Evolutionary conservation across 2,329 filamentous ascomycete genomes (phyloP).

Genomic region (Alternaria atra): DNA sequence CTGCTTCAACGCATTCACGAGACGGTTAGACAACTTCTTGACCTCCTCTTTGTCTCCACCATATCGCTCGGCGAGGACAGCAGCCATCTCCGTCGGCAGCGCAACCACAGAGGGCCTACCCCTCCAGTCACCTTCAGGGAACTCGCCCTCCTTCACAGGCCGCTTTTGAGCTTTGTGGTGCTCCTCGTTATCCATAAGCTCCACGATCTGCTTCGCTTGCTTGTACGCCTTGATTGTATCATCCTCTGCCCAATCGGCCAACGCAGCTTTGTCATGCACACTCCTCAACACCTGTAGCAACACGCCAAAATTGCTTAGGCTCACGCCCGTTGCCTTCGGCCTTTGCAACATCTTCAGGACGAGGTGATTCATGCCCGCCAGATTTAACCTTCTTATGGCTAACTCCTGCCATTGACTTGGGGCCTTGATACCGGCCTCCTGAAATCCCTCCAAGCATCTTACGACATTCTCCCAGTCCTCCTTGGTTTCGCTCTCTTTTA

Average conservation of each 20-base stretch:
- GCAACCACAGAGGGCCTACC: conserved; percentile 51
- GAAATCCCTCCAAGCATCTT: conserved; percentile 42
- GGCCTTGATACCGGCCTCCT: conserved; percentile 34
- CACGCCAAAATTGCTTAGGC: conserved; percentile 34
- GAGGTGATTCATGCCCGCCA: conserved; percentile 36
- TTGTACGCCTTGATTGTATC: conserved; percentile 51
- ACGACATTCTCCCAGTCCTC: conserved; percentile 50
- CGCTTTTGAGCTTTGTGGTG: conserved; percentile 43
- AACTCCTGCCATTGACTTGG: conserved; percentile 23
- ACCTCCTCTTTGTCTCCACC: conserved; percentile 52
- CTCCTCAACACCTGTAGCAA: conserved; percentile 47
- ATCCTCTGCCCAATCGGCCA: conserved; percentile 48
- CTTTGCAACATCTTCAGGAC: conserved; percentile 44
- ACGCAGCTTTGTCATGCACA: conserved; percentile 46
- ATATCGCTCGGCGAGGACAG: conserved; percentile 51
- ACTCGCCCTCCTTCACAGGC: conserved; percentile 26
- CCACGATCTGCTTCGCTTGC: conserved; percentile 51
- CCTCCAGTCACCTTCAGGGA: conserved; percentile 30
- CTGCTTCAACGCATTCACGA: conserved; percentile 49
- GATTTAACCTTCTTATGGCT: conserved; percentile 31
- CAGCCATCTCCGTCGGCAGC: conserved; percentile 55
- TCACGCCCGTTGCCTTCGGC: conserved; percentile 34
- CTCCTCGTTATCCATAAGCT: conserved; percentile 53
- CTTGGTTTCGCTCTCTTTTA: conserved; percentile 30
- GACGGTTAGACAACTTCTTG: conserved; percentile 50